Conservation (phyloP, 805 yeast genomes). For the Candida pseudoglaebosa region DNA sequence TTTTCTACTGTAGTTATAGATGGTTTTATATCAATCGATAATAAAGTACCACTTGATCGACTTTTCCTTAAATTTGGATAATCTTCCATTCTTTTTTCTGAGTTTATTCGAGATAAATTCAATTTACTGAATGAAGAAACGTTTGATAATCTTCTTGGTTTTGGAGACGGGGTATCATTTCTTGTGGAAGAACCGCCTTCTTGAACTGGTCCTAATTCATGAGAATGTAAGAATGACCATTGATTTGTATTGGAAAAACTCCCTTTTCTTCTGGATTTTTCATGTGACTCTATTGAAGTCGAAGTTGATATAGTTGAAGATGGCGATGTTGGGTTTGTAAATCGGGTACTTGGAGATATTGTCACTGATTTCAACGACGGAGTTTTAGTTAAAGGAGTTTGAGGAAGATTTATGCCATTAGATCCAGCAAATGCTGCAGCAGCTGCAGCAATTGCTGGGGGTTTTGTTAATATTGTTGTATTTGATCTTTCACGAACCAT, state of each 20-base stretch:
- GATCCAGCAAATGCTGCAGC: conserved; percentile 2
- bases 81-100: neutral
- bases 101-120: conserved; percentile 1
- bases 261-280: conserved; percentile 1
- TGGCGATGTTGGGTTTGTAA: conserved; percentile 15
- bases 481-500: conserved; percentile 18
- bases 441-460: conserved; percentile 13
- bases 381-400: conserved; percentile 18
- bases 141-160: conserved; percentile 1
- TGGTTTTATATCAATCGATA: neutral
- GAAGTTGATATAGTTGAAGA: conserved; percentile 13
- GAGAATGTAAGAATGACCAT: conserved; percentile 3
- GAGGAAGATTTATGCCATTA: neutral
- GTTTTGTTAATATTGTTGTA: conserved; percentile 17
- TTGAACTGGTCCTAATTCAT: neutral
- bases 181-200: neutral
- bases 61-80: conserved; percentile 1
- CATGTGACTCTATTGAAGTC: conserved; percentile 5
- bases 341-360: conserved; percentile 25
- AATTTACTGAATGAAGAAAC: conserved; percentile 2
- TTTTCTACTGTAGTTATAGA: neutral
- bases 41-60: conserved; percentile 1
- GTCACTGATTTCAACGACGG: conserved; percentile 38
- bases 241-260: conserved; percentile 2
- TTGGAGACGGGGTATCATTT: neutral